Percentiles rank a stretch among this genome's conserved stretches.
phyloP scores from a whole-genome alignment of 306 rosid species.

The Neltuma alba region DNA sequence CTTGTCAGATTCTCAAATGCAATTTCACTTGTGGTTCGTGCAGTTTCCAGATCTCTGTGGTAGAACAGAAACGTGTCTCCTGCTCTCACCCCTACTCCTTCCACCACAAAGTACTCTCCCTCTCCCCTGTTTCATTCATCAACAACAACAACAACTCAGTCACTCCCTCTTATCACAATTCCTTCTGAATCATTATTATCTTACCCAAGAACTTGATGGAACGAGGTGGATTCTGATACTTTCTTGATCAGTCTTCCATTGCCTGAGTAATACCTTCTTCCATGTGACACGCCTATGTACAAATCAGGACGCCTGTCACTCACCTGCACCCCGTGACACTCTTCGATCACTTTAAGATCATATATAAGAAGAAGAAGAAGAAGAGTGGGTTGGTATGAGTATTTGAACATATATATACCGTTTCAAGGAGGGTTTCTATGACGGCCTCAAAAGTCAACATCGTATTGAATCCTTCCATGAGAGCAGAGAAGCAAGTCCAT shows the following conservation, averaged over 20 bases:
- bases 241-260: neutral
- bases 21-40: slow-evolving; percentile 2
- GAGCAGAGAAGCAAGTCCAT: slow-evolving; percentile 46
- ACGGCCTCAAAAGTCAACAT: slow-evolving; percentile 35
- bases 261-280: slow-evolving; percentile 10
- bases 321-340: slow-evolving; percentile 22
- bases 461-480: slow-evolving; percentile 35
- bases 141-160: neutral
- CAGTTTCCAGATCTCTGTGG: slow-evolving; percentile 37
- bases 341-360: neutral
- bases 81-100: slow-evolving; percentile 33
- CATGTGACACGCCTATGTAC: slow-evolving; percentile 41
- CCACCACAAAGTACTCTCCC: slow-evolving; percentile 17
- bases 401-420: slow-evolving; percentile 26
- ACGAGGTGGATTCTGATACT: slow-evolving; percentile 8
- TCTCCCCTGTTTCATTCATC: slow-evolving; percentile 37
- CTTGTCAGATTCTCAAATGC: slow-evolving; percentile 15
- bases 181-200: neutral
- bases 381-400: neutral
- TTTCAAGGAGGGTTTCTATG: slow-evolving; percentile 30
- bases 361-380: neutral
- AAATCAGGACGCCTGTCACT: slow-evolving; percentile 11
- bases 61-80: slow-evolving; percentile 46
- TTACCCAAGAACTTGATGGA: slow-evolving; percentile 40
- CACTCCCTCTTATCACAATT: neutral